These are phyloP conservation scores for Nelumbo lutea DNA, from an alignment of 164 flowering plant genomes.

Conservation along the genomic window DNA sequence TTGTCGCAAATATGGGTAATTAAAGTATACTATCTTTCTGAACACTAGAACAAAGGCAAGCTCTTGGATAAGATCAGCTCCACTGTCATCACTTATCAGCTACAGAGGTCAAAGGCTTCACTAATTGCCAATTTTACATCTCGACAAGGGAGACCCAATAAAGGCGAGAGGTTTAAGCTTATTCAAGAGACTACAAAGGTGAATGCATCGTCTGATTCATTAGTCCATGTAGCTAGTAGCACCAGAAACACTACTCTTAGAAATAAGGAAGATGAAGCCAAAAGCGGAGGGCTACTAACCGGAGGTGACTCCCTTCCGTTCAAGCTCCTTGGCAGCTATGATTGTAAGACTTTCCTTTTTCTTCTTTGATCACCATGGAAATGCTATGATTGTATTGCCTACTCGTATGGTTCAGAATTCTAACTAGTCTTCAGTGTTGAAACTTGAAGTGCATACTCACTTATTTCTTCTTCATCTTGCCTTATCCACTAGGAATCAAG, in stretches of 20 bases:
- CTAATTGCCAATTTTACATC: too few relatives aligned
- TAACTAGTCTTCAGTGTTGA: not conserved
- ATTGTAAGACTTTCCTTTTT: constrained; percentile 39
- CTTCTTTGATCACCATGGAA: not conserved
- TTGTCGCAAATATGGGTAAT: too few relatives aligned
- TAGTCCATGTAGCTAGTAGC: constrained; percentile 22
- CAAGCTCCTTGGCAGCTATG: constrained; percentile 66
- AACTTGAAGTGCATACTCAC: not conserved
- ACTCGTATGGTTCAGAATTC: not conserved
- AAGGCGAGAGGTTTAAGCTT: constrained; percentile 61
- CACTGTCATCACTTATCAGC: too few relatives aligned
- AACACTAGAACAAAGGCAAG: too few relatives aligned
- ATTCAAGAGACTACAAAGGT: constrained; percentile 33
- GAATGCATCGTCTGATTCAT: constrained; percentile 28
- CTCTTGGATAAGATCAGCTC: too few relatives aligned
- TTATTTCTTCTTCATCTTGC: not conserved
- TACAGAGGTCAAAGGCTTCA: too few relatives aligned
- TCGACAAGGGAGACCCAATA: constrained; percentile 7
- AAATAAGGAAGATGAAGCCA: constrained; percentile 22
- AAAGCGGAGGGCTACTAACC: constrained; percentile 39
- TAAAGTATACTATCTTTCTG: too few relatives aligned
- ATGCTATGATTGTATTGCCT: too few relatives aligned
- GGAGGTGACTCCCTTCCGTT: constrained; percentile 43
- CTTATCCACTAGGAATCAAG: constrained; percentile 45
- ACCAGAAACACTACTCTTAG: constrained; percentile 16